Evolutionary conservation across 768 basidiomycete species (phyloP), one percentile per base, ranked within the genome.

Genomic region (Pleurotus tuber-regium): DNA sequence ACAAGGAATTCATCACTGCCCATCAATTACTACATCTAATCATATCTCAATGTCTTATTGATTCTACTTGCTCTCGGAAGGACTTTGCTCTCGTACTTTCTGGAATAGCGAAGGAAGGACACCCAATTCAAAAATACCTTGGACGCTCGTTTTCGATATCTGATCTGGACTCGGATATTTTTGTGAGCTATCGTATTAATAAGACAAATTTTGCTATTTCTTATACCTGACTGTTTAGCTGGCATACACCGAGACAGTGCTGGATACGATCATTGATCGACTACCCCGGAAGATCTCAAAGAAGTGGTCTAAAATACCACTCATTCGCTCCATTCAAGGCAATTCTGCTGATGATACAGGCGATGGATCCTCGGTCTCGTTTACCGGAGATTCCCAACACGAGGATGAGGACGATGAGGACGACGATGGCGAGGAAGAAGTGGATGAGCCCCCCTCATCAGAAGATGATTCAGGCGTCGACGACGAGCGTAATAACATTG

Each of bases 1-100:
- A 73, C 58, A 53, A 53, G 1, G 53, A 65, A 0, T 80, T 84
- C 51, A 82, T 77, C 73, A 65, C 72, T 7, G 69, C 66, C 40
- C 81, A 84, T 55, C 72, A 70, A 1, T 48, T 83, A 14, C 65
- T 80, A 1, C 76, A 84, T 56, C 63, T 77, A n/a, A 53, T 83
- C 3, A 65, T 82, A 12, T 63, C 65, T 0, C 62, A 61, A 1
- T 67, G 73, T 14, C 54, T 76, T 4, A 59, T 62, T 4, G 50
- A 69, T 42, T 62, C 70, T 1, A 33, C 46, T 12, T 33, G 19
- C 18, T 33, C 46, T 14, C 31, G 31, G 5, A 18, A 31, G 23
- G 46, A 48, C 29, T 12, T 35, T 24, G 46, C n/a, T 42, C 8
- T 42, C 26, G 23, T 11, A 2, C 9, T 19, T 4, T 24, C 41